Evolutionary conservation across 176 grass and related monocot species (phyloP).

Genomic region (Oryza meridionalis): DNA sequence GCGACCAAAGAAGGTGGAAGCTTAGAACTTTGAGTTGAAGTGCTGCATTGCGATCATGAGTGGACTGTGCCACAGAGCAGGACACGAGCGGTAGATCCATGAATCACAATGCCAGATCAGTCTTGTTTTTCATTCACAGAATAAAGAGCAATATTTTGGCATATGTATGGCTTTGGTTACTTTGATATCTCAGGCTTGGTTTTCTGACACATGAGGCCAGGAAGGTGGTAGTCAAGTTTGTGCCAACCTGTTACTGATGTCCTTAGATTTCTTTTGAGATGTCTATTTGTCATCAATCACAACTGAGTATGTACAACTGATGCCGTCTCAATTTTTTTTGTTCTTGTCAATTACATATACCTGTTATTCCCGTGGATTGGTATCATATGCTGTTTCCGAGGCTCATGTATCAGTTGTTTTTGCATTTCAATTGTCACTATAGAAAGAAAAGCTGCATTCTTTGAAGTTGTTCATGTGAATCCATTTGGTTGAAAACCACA

Average conservation of each 20-base stretch:
- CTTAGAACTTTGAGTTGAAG: slow-evolving; percentile 23
- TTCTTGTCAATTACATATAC: neutral
- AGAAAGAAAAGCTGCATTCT: too few relatives aligned
- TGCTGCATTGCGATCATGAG: neutral
- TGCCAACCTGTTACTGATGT: neutral
- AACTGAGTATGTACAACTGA: neutral
- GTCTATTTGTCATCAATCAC: neutral
- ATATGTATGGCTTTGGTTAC: slow-evolving; percentile 10
- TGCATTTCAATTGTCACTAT: neutral
- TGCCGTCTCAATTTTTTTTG: neutral
- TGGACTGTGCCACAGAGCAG: neutral
- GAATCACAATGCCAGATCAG: neutral
- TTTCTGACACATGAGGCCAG: neutral
- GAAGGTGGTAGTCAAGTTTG: neutral
- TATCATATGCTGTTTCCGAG: neutral
- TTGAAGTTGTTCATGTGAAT: too few relatives aligned
- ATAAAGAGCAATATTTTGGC: slow-evolving; percentile 37
- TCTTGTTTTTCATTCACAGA: slow-evolving; percentile 6
- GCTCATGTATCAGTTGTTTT: neutral
- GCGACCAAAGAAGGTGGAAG: slow-evolving; percentile 33
- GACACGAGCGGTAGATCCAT: neutral
- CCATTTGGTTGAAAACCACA: too few relatives aligned
- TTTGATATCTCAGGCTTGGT: neutral
- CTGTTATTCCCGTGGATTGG: neutral
- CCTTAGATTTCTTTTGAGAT: neutral